A percentile compares a stretch with the other conserved stretches of the same genome.
Evolutionary conservation across 768 basidiomycete genomes (phyloP).

Genomic region (Galerina marginata): DNA sequence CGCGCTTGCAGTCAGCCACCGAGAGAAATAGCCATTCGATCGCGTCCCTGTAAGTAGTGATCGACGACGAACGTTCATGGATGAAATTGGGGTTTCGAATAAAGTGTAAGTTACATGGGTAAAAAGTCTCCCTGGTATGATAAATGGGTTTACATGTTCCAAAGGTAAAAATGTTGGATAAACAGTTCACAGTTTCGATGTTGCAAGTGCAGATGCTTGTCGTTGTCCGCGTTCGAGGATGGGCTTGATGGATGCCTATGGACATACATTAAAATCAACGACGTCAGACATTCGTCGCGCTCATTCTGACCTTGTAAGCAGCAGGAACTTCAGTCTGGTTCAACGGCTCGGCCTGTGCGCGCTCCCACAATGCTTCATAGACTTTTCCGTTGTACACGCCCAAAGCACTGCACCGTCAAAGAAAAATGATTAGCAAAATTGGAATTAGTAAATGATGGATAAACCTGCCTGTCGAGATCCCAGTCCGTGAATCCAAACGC

Average conservation of each 20-base stretch:
- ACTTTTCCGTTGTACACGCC: constrained; percentile 68
- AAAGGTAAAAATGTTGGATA: no score
- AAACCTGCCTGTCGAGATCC: constrained; percentile 66
- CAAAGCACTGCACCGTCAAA: constrained; percentile 49
- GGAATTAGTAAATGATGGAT: not conserved
- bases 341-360: constrained; percentile 63
- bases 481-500: constrained; percentile 79
- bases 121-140: no score
- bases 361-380: constrained; percentile 70
- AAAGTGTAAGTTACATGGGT: no score
- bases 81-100: no score
- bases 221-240: constrained; percentile 53
- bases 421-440: not conserved
- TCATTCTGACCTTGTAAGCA: constrained; percentile 58
- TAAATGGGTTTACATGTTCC: no score
- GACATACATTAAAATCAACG: not conserved
- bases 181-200: constrained; percentile 30
- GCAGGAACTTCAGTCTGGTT: constrained; percentile 55
- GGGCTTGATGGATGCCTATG: constrained; percentile 55
- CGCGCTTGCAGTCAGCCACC: no score
- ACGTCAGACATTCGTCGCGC: not conserved
- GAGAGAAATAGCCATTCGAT: no score
- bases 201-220: constrained; percentile 34
- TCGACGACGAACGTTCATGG: no score
- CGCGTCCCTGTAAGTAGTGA: no score